These are phyloP conservation scores for Balansia obtecta DNA, from an alignment of 2,329 filamentous ascomycete genomes.

Conservation along the genomic window DNA sequence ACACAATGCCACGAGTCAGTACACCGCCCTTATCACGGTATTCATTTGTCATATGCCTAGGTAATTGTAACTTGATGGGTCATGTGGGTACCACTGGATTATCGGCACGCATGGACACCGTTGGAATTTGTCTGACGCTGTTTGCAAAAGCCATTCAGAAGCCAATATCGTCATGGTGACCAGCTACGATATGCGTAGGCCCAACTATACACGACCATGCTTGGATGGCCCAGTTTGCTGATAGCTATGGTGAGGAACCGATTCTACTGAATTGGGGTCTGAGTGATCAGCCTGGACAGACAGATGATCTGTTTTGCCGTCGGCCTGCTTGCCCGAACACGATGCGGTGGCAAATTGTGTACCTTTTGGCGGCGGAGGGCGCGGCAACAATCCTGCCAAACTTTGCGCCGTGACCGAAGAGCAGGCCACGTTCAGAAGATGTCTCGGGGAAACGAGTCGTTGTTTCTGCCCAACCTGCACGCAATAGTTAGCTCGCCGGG, in stretches of 20 bases:
- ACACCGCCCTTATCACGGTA: too few relatives aligned
- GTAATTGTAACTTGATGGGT: too few relatives aligned
- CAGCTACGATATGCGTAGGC: neutral
- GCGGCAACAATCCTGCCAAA: neutral
- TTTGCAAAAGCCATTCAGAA: neutral
- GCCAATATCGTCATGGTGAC: neutral
- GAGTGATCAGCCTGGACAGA: neutral
- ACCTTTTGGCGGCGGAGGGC: neutral
- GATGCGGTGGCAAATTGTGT: neutral
- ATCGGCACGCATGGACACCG: neutral
- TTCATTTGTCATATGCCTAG: too few relatives aligned
- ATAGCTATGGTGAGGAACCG: neutral
- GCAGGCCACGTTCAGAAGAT: neutral
- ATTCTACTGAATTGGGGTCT: neutral
- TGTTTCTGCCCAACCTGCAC: too few relatives aligned
- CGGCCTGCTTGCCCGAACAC: neutral
- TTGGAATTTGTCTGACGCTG: neutral
- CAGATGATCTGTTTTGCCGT: neutral
- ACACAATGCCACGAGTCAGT: too few relatives aligned
- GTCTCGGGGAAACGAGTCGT: too few relatives aligned
- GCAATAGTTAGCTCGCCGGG: too few relatives aligned
- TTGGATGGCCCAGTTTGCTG: neutral
- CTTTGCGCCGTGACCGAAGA: constrained; percentile 1
- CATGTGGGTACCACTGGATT: too few relatives aligned
- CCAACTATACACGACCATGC: constrained; percentile 2